Evolutionary conservation across 2,329 filamentous ascomycete species (phyloP).

Genomic region (Tolypocladium endophyticum): DNA sequence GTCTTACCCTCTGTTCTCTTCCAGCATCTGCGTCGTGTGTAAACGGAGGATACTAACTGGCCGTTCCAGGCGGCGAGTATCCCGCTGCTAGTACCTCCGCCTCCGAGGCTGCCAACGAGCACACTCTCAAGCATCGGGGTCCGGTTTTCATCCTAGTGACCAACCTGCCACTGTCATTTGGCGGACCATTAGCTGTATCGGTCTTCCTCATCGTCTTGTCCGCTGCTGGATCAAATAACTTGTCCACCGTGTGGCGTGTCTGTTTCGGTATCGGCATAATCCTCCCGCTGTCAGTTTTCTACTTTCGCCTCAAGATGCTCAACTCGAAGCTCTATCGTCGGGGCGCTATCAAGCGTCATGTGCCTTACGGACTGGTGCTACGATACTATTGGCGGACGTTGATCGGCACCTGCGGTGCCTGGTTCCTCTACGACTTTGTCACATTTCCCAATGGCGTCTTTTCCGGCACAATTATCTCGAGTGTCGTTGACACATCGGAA

Average conservation of each 20-base stretch:
- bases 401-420: conserved; percentile 41
- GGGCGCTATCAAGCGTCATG: conserved; percentile 39
- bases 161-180: conserved; percentile 21
- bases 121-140: conserved; percentile 23
- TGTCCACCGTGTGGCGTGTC: conserved; percentile 34
- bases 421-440: conserved; percentile 42
- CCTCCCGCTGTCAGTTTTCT: conserved; percentile 42
- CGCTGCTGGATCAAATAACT: conserved; percentile 20
- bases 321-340: conserved; percentile 40
- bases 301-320: conserved; percentile 42
- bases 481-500: conserved; percentile 20
- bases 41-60: neutral
- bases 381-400: conserved; percentile 45
- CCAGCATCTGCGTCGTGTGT: neutral
- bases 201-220: conserved; percentile 35
- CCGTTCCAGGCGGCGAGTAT: conserved; percentile 26
- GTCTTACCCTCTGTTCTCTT: neutral
- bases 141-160: conserved; percentile 36
- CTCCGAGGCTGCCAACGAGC: conserved; percentile 36
- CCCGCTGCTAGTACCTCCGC: conserved; percentile 34
- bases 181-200: conserved; percentile 27
- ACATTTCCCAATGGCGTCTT: conserved; percentile 38
- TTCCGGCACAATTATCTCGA: conserved; percentile 30
- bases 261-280: conserved; percentile 37
- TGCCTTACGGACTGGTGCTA: conserved; percentile 38